Evolutionary conservation across 805 yeast species (phyloP).

Genomic region (Priceomyces melissophilus): DNA sequence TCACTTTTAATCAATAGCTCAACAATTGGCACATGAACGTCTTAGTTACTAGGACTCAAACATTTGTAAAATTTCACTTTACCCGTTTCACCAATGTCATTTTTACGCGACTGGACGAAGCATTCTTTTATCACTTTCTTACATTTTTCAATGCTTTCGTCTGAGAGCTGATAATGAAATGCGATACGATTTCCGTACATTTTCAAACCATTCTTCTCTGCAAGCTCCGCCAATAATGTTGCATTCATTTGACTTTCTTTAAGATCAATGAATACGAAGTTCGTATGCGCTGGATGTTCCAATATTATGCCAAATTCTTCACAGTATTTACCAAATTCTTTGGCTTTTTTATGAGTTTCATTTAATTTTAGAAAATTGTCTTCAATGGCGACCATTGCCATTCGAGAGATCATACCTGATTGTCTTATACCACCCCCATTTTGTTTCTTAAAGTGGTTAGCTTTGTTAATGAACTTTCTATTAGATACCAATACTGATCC

Average conservation of each 20-base stretch:
- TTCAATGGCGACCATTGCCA: conserved; percentile 41
- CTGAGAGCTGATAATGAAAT: conserved; percentile 56
- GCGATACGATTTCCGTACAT: conserved; percentile 74
- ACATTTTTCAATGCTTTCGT: conserved; percentile 27
- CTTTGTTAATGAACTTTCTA: conserved; percentile 30
- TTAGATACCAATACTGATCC: conserved; percentile 40
- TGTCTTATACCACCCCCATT: conserved; percentile 45
- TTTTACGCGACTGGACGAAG: conserved; percentile 46
- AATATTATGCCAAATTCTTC: conserved; percentile 25
- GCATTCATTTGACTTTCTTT: conserved; percentile 27
- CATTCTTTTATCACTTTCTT: conserved; percentile 59
- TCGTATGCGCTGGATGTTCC: conserved; percentile 38
- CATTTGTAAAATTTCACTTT: conserved; percentile 7
- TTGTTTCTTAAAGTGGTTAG: conserved; percentile 44
- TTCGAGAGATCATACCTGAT: conserved; percentile 36
- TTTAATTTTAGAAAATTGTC: conserved; percentile 32
- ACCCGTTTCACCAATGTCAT: conserved; percentile 38
- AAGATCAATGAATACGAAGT: conserved; percentile 39
- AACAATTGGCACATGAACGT: no score
- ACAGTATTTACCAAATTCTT: conserved; percentile 31
- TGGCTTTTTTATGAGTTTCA: conserved; percentile 32
- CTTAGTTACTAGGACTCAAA: neutral
- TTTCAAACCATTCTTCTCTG: conserved; percentile 58
- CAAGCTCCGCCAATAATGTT: conserved; percentile 27
- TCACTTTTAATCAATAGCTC: no score